Evolutionary conservation across 345 rosid genomes (phyloP), one percentile per base, ranked within the genome.

Genomic region (Citropsis articulata): DNA sequence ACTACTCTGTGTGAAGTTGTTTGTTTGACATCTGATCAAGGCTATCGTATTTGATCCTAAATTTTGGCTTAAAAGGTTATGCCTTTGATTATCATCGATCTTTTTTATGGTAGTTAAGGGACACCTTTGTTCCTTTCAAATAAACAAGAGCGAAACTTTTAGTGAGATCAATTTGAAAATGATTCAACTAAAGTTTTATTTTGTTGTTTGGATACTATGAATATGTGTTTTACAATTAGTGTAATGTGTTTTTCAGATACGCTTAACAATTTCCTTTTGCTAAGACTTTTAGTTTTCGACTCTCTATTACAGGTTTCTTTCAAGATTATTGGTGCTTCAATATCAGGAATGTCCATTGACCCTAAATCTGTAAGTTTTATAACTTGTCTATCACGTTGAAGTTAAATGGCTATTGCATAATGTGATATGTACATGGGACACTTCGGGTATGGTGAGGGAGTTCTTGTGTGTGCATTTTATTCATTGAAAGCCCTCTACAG

Each of bases 291-390:
- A 33, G 70, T 75, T 57, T 50, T 65, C 55, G 33, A 72, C 75
- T 77, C 36, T 22, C 76, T 31, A 69, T 79, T 74, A 63, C 85
- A 96, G 97, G 94, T 92, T 35, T 90, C 94, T 24, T 92, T 92
- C 87, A 96, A 89, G 87, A 89, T 94, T 76, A 86, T 76, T 10
- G 99, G 98, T 72, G 93, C 91, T 66, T 88, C 99, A 61, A 60
- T 91, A 69, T 93, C 97, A 24, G 90, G 94, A 81, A 91, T 96
- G 91, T 87, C 91, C 8, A 81, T 94, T 53, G 97, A 94, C 82
- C 90, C 98, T 42, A 92, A 96, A 90, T 89, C 93, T 40, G 99
- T 96, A 87, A 87, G 95, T 69, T 76, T 69, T 71, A 50, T 62
- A 21, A 33, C 38, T 19, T 62, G 1, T 19, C 36, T 48, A 27